Conservation (phyloP, 192 early-diverging fungal species). For the Paraglomus brasilianum region DNA sequence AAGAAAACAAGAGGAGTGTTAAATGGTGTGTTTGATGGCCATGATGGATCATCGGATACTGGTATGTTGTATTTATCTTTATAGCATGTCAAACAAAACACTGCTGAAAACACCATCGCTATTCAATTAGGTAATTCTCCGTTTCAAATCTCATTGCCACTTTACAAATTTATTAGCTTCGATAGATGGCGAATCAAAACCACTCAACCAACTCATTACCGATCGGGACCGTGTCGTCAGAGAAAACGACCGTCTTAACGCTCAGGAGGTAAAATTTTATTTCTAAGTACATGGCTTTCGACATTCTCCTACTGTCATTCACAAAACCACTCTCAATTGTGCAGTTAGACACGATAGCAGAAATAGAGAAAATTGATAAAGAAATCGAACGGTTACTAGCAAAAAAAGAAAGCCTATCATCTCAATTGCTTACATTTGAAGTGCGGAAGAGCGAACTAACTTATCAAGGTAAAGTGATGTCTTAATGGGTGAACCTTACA, state of each 20-base stretch:
- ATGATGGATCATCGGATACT: slow-evolving; percentile 14
- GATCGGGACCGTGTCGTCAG: slow-evolving; percentile 51
- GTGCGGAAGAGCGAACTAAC: slow-evolving; percentile 44
- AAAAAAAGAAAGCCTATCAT: slow-evolving; percentile 42
- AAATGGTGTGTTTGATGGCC: neutral
- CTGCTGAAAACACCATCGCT: neutral
- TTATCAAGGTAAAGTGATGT: slow-evolving; percentile 39
- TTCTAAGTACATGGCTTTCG: neutral
- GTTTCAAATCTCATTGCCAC: neutral
- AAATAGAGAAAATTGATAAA: slow-evolving; percentile 47
- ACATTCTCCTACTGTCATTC: neutral
- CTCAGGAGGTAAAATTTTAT: slow-evolving; percentile 44
- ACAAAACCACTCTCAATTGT: neutral
- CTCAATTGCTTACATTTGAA: slow-evolving; percentile 44
- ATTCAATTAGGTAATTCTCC: neutral
- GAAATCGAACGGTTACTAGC: slow-evolving; percentile 48
- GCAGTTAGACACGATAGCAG: slow-evolving; percentile 44
- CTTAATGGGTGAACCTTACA: neutral
- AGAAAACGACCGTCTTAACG: slow-evolving; percentile 51
- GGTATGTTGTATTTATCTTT: neutral
- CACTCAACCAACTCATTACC: slow-evolving; percentile 45
- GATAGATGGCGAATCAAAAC: slow-evolving; percentile 36
- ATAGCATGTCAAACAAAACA: neutral
- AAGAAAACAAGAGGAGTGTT: slow-evolving; percentile 26
- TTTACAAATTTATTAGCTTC: slow-evolving; percentile 29